Evolutionary conservation across 2,329 filamentous ascomycete genomes (phyloP).

Genomic region (Mollisiaceae sp.): DNA sequence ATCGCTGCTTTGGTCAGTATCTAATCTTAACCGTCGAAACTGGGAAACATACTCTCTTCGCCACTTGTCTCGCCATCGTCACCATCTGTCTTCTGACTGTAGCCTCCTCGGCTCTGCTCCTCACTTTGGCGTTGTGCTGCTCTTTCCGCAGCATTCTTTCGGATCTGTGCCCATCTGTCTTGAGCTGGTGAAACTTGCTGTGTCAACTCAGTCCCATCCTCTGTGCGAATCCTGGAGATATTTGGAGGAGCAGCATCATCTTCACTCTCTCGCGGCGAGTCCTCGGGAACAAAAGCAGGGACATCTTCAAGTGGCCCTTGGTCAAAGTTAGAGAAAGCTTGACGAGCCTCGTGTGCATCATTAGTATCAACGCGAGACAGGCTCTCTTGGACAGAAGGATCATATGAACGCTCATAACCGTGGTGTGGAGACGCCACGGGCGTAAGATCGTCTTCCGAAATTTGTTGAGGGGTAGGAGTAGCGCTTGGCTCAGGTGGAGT

Average conservation of each 20-base stretch:
- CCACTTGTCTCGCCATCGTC: slow-evolving; percentile 92
- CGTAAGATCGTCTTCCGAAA: slow-evolving; percentile 38
- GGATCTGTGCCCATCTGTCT: slow-evolving; percentile 94
- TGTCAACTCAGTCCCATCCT: slow-evolving; percentile 41
- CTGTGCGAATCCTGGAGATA: slow-evolving; percentile 26
- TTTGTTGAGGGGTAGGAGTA: slow-evolving; percentile 38
- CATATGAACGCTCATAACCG: slow-evolving; percentile 47
- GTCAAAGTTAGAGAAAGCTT: slow-evolving; percentile 74
- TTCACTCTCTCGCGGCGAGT: slow-evolving; percentile 44
- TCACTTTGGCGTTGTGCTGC: slow-evolving; percentile 70
- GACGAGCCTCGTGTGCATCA: slow-evolving; percentile 62
- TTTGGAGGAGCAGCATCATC: slow-evolving; percentile 45
- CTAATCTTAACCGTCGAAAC: not conserved
- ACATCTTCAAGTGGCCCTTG: slow-evolving; percentile 88
- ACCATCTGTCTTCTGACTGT: slow-evolving; percentile 63
- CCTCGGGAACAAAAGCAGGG: slow-evolving; percentile 76
- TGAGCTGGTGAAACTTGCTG: slow-evolving; percentile 52
- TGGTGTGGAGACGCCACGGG: slow-evolving; percentile 41
- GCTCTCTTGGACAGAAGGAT: slow-evolving; percentile 52
- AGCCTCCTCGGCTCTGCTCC: slow-evolving; percentile 60
- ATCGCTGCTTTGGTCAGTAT: slow-evolving; percentile 68
- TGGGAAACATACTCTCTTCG: slow-evolving; percentile 79
- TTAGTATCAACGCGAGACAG: slow-evolving; percentile 65
- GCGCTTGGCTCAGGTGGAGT: slow-evolving; percentile 31
- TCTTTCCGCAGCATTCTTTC: slow-evolving; percentile 89